Conservation (phyloP, 495 filamentous ascomycete genomes). For the Pyrenopolyporus hunteri region DNA sequence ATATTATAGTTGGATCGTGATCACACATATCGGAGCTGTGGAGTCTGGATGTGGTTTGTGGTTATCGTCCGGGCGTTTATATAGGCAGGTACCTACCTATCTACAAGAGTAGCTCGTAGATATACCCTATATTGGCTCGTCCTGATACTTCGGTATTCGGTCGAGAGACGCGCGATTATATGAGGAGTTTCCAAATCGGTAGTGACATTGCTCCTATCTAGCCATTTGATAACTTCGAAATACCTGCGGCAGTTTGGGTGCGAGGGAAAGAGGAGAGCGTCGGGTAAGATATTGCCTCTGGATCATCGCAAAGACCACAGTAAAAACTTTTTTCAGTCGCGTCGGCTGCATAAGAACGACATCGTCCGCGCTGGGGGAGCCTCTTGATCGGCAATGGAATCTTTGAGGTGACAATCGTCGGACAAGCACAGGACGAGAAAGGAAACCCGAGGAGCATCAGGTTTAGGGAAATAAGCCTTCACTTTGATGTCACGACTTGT, state of each 20-base stretch:
- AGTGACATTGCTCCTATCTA: conserved; percentile 1
- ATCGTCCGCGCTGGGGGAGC: background rate
- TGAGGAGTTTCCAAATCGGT: conserved; percentile 12
- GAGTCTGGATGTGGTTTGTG: too few relatives aligned
- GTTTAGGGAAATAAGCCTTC: conserved; percentile 24
- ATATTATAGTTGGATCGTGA: too few relatives aligned
- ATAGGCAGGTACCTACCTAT: too few relatives aligned
- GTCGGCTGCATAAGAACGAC: conserved; percentile 2
- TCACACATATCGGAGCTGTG: too few relatives aligned
- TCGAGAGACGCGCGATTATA: background rate
- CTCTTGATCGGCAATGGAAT: background rate
- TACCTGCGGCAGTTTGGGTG: background rate
- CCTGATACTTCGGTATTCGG: conserved; percentile 8
- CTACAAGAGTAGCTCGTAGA: too few relatives aligned
- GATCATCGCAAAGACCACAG: too few relatives aligned
- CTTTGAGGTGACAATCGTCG: conserved; percentile 6
- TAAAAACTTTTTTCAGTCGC: background rate
- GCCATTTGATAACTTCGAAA: background rate
- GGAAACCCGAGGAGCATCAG: conserved; percentile 27
- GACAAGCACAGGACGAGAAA: conserved; percentile 18
- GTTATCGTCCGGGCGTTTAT: too few relatives aligned
- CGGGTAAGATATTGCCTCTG: conserved; percentile 1
- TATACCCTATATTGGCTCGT: too few relatives aligned
- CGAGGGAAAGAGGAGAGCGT: background rate
- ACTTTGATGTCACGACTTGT: conserved; percentile 24